Evolutionary conservation across 208 protist species (phyloP).

Genomic region (Wallacemonas sp.): DNA sequence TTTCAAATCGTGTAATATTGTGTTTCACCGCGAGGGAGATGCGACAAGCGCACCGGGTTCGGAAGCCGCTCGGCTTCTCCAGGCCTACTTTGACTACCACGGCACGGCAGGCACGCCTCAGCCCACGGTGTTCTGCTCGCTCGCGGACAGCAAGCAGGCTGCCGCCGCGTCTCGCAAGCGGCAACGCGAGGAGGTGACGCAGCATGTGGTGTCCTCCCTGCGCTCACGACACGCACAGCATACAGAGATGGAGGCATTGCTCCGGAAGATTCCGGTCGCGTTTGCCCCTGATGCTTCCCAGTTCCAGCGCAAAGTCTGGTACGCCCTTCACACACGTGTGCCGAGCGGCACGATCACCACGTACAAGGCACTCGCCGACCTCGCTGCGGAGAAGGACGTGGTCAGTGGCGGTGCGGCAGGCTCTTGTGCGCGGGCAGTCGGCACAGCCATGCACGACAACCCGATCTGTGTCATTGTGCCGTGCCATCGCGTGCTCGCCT

Average conservation of each 20-base stretch:
- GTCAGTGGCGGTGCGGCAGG: not conserved
- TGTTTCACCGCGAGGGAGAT: not conserved
- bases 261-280: constrained; percentile 34
- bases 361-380: constrained; percentile 48
- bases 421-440: constrained; percentile 43
- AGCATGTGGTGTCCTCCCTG: not conserved
- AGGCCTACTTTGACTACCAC: constrained; percentile 38
- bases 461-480: constrained; percentile 62
- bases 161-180: constrained; percentile 22
- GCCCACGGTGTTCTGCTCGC: no score
- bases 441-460: constrained; percentile 60
- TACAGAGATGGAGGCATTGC: constrained; percentile 16
- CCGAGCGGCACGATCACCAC: constrained; percentile 38
- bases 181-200: not conserved
- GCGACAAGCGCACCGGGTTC: not conserved
- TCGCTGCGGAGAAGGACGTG: constrained; percentile 16
- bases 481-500: constrained; percentile 74
- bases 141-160: no score
- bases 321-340: constrained; percentile 42
- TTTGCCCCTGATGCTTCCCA: constrained; percentile 33
- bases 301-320: constrained; percentile 46
- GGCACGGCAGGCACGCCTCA: not conserved
- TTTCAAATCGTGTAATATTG: not conserved
- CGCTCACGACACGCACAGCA: not conserved
- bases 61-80: constrained; percentile 26